Evolutionary conservation across 306 rosid species (phyloP), one percentile per base, ranked within the genome.

Genomic region (Rosa lucieae): DNA sequence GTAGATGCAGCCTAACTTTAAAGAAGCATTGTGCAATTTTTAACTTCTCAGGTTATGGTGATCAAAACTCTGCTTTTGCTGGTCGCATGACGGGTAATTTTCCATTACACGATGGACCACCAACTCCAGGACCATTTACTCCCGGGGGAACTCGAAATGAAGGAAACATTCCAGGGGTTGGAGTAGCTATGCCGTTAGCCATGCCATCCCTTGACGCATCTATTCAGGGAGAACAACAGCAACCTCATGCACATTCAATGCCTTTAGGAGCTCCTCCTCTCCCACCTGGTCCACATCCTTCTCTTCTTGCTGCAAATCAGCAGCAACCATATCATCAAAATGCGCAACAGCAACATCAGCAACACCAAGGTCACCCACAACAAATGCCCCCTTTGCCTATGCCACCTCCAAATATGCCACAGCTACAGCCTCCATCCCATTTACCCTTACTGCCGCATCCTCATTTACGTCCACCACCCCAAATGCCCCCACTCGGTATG

Each of bases 271-370:
- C 98, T 70, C 99, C 99, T 72, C 97, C 98, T 85, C 98, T 95
- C 58, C 99, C 99, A 40, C 98, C 99, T 29, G 99, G 99, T 77
- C 99, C 99, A 35, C 99, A 95, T 82, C 99, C 99, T 49, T 95
- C 98, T 73, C 97, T 94, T 83, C 97, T 95, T 67, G 89, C 85
- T 75, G 79, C 84, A 74, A 95, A 91, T 79, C 99, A 95, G 87
- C 99, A 95, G 79, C 97, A 89, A 76, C 85, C 88, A 56, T 95
- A 85, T 84, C 97, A 90, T 67, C 97, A 90, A 72, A 95, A 89
- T 85, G 91, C 89, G 80, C 99, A 92, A 83, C 99, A 95, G 88
- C 86, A 89, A 39, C 99, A 91, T 76, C 97, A 87, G 37, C 89
- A 83, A 66, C 88, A 82, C 84, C 97, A 89, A 88, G 88, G 68